Conservation (phyloP, 2,329 filamentous ascomycete species). For the Phaeophleospora eucalypticola region DNA sequence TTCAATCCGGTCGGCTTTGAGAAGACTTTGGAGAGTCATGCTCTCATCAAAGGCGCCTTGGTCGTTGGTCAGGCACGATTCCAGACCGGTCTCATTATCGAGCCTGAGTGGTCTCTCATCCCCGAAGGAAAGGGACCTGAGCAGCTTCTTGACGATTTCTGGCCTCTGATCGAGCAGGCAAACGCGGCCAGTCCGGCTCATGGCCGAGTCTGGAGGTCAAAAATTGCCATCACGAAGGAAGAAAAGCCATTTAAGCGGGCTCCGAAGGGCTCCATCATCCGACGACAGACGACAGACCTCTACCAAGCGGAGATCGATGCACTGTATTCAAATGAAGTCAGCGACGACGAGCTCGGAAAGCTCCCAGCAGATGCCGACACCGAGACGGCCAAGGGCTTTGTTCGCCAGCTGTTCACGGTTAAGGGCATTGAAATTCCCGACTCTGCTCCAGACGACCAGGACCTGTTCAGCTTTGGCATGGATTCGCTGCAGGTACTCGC, state of each 20-base stretch:
- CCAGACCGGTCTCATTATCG: slow-evolving; percentile 31
- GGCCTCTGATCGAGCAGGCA: slow-evolving; percentile 16
- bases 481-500: slow-evolving; percentile 34
- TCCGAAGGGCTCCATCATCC: slow-evolving; percentile 15
- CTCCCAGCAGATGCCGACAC: slow-evolving; percentile 14
- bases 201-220: slow-evolving; percentile 42
- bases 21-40: slow-evolving; percentile 23
- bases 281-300: slow-evolving; percentile 21
- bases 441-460: slow-evolving; percentile 24
- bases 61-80: slow-evolving; percentile 33
- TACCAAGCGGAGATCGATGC: slow-evolving; percentile 47
- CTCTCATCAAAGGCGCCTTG: slow-evolving; percentile 29
- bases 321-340: slow-evolving; percentile 37
- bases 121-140: slow-evolving; percentile 14
- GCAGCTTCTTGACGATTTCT: slow-evolving; percentile 15
- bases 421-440: slow-evolving; percentile 14
- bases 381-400: slow-evolving; percentile 15
- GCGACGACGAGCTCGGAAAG: slow-evolving; percentile 12
- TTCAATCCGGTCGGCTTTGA: slow-evolving; percentile 24
- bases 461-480: slow-evolving; percentile 34
- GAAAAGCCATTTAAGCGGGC: slow-evolving; percentile 42
- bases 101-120: slow-evolving; percentile 24
- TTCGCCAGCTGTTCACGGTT: slow-evolving; percentile 13
- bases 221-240: slow-evolving; percentile 42
- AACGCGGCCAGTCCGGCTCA: slow-evolving; percentile 27